Conservation (phyloP, 108 stramenopile genomes). For the Nitzschia sp. region DNA sequence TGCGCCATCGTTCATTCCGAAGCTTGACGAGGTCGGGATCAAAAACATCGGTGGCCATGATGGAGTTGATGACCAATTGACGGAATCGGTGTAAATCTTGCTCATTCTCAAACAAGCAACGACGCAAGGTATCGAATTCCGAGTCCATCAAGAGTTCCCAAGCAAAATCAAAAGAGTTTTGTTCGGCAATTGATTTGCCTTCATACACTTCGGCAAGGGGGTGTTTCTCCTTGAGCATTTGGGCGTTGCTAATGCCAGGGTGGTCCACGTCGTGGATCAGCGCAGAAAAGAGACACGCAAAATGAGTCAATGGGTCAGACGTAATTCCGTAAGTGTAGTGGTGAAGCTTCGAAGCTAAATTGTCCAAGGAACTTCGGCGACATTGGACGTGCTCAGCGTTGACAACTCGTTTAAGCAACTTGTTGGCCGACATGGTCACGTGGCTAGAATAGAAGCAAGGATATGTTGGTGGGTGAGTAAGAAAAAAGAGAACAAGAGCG, state of each 20-base stretch:
- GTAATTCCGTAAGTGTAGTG: conserved; percentile 47
- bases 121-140: conserved; percentile 28
- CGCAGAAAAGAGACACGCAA: conserved; percentile 52
- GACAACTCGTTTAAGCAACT: conserved; percentile 36
- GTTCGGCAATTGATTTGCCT: conserved; percentile 49
- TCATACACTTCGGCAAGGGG: conserved; percentile 34
- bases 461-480: background rate
- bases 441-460: background rate
- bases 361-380: conserved; percentile 2
- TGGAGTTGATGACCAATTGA: conserved; percentile 13
- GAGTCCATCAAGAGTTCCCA: conserved; percentile 44
- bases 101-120: conserved; percentile 11
- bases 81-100: conserved; percentile 15
- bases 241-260: conserved; percentile 51
- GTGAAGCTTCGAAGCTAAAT: conserved; percentile 14
- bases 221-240: conserved; percentile 44
- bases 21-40: conserved; percentile 23
- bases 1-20: conserved; percentile 29
- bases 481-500: background rate
- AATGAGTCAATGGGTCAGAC: conserved; percentile 58
- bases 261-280: conserved; percentile 70
- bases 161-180: conserved; percentile 50
- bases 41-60: conserved; percentile 27
- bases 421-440: conserved; percentile 51
- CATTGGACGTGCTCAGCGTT: conserved; percentile 4